Conservation (phyloP, 345 rosid species). For the Cardamine chenopodiifolia region DNA sequence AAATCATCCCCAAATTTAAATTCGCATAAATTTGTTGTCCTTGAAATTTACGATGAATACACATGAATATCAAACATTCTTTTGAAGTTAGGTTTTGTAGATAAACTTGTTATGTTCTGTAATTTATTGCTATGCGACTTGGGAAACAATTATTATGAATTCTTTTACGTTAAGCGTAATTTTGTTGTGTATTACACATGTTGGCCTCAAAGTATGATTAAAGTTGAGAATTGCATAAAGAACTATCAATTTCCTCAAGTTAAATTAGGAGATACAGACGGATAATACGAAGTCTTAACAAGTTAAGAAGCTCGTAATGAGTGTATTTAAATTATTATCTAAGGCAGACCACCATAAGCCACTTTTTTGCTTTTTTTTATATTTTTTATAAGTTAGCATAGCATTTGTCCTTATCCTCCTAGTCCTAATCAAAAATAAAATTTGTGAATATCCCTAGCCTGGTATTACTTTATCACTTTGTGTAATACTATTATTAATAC, state of each 20-base stretch:
- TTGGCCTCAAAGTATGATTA: neutral
- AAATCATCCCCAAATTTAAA: neutral
- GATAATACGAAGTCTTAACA: conserved; percentile 4
- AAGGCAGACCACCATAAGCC: neutral
- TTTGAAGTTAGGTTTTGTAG: neutral
- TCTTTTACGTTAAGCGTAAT: neutral
- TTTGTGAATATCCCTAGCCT: neutral
- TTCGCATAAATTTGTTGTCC: neutral
- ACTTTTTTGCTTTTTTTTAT: conserved; percentile 13
- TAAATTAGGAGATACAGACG: neutral
- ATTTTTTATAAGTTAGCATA: neutral
- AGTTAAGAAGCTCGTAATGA: conserved; percentile 1
- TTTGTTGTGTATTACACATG: neutral
- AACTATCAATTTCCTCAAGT: neutral
- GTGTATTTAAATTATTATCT: neutral
- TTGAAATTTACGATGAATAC: neutral
- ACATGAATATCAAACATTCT: neutral
- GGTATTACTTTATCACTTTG: conserved; percentile 24
- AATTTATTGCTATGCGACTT: neutral
- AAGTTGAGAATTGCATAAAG: neutral
- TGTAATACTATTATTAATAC: conserved; percentile 5
- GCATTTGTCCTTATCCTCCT: conserved; percentile 37
- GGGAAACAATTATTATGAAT: neutral
- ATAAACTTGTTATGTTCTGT: neutral
- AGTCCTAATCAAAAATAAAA: neutral